Base-by-base conservation (phyloP, 2,329 filamentous ascomycete genomes). In the Cytospora mali region DNA sequence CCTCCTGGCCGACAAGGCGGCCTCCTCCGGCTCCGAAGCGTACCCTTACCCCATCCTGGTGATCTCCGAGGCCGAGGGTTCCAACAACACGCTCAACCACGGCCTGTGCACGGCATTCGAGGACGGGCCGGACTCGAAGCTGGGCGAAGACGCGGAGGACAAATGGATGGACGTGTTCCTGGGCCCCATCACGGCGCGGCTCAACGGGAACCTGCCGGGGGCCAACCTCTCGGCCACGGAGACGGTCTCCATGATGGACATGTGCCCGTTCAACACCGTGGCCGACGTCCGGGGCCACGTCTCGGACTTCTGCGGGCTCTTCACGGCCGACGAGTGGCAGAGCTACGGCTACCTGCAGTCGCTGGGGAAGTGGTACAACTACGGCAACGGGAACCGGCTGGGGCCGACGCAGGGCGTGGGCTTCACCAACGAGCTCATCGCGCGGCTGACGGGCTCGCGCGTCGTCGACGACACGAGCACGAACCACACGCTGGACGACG, bases 231-330 rank as follows among this genome's bases (percentile, higher is more conserved):
- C 83, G 3, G 71, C 80, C 14, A 71, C 77, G 1, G 87, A 94
- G 35, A 85, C 87, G 0, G 79, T 93, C 62, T 84, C 83, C 62
- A 73, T 97, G 35, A 97, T 97, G 92, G 92, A 97, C 69, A 80
- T 97, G 64, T 97, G 93, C 71, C 88, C 93, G 0, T 97, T 92
- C 76, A 84, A 89, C 68, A 94, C 91, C 0, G 86, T 96, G n/a
- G 86, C 88, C 10, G 80, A 84, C 6, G 71, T 75, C 0, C 76
- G 33, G 9, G 62, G 78, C 5, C 80, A 75, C 21, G 73, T 89
- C 11, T 92, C 92, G 0, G 77, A 80, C 0, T 96, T 97, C 76
- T 97, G 93, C 75, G 72, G 73, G 16, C 79, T 97, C 28, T 97
- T 97, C 76, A 88, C 84, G 0, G 73, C 80, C 16, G 74, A 82